Evolutionary conservation across 2,329 filamentous ascomycete genomes (phyloP).

Genomic region (Albifimbria verrucaria): DNA sequence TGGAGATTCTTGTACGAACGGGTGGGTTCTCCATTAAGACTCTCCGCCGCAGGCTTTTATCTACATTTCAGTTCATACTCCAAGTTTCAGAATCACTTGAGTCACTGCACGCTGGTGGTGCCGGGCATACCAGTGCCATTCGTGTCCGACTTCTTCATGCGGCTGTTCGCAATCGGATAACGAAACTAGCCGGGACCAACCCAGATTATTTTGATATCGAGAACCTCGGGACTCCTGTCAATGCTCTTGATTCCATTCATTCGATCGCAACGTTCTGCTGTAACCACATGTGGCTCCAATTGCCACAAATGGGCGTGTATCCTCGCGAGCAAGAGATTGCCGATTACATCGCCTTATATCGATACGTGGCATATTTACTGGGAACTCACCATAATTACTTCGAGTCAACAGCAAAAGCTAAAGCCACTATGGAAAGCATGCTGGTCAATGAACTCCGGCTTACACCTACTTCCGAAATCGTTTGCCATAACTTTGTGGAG

Average conservation of each 20-base stretch:
- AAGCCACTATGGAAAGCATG: conserved; percentile 30
- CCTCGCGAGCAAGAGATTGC: conserved; percentile 52
- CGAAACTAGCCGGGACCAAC: conserved; percentile 48
- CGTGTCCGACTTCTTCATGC: conserved; percentile 65
- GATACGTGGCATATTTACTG: conserved; percentile 27
- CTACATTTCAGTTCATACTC: conserved; percentile 38
- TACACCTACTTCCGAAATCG: conserved; percentile 28
- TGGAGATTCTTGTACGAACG: conserved; percentile 63
- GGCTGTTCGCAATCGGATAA: conserved; percentile 59
- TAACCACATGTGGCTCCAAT: conserved; percentile 57
- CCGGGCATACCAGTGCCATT: conserved; percentile 58
- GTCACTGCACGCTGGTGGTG: conserved; percentile 58
- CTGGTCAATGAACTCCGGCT: conserved; percentile 29
- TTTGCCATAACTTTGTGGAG: conserved; percentile 36
- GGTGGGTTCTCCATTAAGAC: conserved; percentile 63
- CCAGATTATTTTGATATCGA: conserved; percentile 59
- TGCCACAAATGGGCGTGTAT: conserved; percentile 62
- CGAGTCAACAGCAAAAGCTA: conserved; percentile 17
- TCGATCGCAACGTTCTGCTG: conserved; percentile 64
- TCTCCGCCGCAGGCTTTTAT: conserved; percentile 54
- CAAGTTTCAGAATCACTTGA: conserved; percentile 59
- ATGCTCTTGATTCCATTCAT: conserved; percentile 61
- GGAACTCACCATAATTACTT: conserved; percentile 24
- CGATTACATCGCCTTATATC: conserved; percentile 61
- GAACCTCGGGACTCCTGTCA: conserved; percentile 60